Evolutionary conservation across 2,329 filamentous ascomycete species (phyloP), one percentile per base, ranked within the genome.

Genomic region (Ascocoryne sarcoides): DNA sequence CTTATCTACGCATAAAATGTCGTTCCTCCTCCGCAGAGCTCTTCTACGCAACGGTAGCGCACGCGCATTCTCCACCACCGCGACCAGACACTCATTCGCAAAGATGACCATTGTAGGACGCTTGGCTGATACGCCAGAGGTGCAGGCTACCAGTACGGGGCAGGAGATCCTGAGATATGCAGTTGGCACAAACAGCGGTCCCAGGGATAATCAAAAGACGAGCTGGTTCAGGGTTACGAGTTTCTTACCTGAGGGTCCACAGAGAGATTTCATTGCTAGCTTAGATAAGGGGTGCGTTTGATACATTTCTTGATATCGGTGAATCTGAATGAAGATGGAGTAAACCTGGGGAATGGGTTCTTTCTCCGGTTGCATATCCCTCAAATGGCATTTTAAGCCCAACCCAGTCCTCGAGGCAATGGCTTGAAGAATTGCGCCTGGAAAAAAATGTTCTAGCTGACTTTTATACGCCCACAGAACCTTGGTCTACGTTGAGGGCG

Each of bases 71-170:
- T 53, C 65, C 23, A 54, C 56, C 30, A 43, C 57, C 43, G 54
- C 66, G 48, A 60, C 71, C 53, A 86, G 87, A 65, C 66, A 79
- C 47, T 65, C 72, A 48, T 58, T 92, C 51, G 85, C 92, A 53
- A 83, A 81, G 64, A 83, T 98, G 69, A 83, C 79, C 57, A 70
- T 98, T 63, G 74, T 95, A 53, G 92, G 92, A 59, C 83, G 88
- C 63, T 78, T 98, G 37, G 87, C 76, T 46, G 75, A 79, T 54
- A 73, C 77, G 39, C 90, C 92, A 43, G 89, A 95, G 70, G 57
- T 88, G 51, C 70, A 74, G 28, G 63, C 77, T 44, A 85, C 84
- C 35, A 73, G 75, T 55, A 80, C 68, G 38, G 87, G 87, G 43
- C 73, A 72, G 48, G 84, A 93, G 49, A 57, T 94, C 43, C 60